A percentile compares a stretch with the other conserved stretches of the same genome.
phyloP scores from a whole-genome alignment of 1,139 yeast species.

The Chernovozyma sophiae-reginae region DNA sequence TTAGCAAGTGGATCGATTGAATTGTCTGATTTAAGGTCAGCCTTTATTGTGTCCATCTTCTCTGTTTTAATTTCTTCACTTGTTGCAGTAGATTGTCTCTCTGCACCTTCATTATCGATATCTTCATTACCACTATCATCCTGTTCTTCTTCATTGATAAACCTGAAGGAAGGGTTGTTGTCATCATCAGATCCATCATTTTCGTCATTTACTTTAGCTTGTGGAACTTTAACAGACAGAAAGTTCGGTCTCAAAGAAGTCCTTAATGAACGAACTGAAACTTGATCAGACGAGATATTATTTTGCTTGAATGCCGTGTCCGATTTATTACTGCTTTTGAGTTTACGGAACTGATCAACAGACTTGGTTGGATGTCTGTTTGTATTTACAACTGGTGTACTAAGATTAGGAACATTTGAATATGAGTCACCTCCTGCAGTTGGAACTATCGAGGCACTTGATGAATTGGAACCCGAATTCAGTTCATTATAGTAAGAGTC shows the following conservation, averaged over 20 bases:
- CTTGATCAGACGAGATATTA: slow-evolving; percentile 15
- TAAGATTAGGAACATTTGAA: not conserved
- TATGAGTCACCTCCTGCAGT: not conserved
- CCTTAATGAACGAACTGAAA: slow-evolving; percentile 30
- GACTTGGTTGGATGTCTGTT: not conserved
- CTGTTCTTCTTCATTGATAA: slow-evolving; percentile 24
- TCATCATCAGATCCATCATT: slow-evolving; percentile 45
- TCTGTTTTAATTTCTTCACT: not conserved
- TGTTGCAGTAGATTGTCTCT: slow-evolving; percentile 11
- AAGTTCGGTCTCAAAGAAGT: slow-evolving; percentile 61
- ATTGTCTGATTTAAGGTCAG: not conserved
- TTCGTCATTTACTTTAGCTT: slow-evolving; percentile 64
- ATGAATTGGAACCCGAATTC: slow-evolving; percentile 1
- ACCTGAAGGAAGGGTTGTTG: slow-evolving; percentile 27
- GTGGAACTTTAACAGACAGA: slow-evolving; percentile 74
- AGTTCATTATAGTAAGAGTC: slow-evolving; percentile 10
- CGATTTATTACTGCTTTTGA: slow-evolving; percentile 1
- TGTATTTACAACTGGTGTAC: not conserved
- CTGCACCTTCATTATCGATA: slow-evolving; percentile 11
- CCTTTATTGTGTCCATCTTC: not conserved
- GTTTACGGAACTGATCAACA: slow-evolving; percentile 1
- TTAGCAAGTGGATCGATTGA: slow-evolving; percentile 5
- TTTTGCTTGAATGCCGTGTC: slow-evolving; percentile 7
- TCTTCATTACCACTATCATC: slow-evolving; percentile 7
- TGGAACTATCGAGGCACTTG: not conserved